Percentiles rank a stretch among this genome's conserved stretches.
These are phyloP conservation scores for Physaria fendleri DNA, from an alignment of 345 rosid genomes.

Conservation along the genomic window DNA sequence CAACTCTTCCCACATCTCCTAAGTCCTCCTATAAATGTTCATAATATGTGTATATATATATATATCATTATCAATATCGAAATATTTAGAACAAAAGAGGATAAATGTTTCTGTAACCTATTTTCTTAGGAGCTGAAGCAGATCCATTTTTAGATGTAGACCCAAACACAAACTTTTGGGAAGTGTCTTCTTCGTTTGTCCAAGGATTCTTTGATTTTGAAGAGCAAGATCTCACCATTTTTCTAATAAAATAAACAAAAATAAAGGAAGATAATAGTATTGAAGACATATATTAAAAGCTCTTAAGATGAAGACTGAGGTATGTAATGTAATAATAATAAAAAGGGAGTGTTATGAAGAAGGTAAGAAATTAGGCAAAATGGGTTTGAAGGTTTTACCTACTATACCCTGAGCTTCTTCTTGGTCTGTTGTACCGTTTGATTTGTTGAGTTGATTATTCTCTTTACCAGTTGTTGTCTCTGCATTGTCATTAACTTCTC, in stretches of 20 bases:
- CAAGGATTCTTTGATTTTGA: constrained; percentile 23
- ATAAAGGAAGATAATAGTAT: neutral
- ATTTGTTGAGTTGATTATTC: constrained; percentile 40
- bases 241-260: neutral
- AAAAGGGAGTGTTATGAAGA: constrained; percentile 30
- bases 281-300: neutral
- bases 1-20: constrained; percentile 76
- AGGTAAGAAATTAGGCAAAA: constrained; percentile 34
- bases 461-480: constrained; percentile 35
- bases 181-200: constrained; percentile 11
- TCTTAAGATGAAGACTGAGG: constrained; percentile 9
- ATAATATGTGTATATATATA: neutral
- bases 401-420: constrained; percentile 54
- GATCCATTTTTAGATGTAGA: constrained; percentile 24
- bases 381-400: constrained; percentile 38
- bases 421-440: constrained; percentile 48
- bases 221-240: constrained; percentile 32
- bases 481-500: constrained; percentile 21
- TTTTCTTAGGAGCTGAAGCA: constrained; percentile 16
- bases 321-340: constrained; percentile 11
- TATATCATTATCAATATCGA: constrained; percentile 3
- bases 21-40: constrained; percentile 45
- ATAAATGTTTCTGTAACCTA: constrained; percentile 21
- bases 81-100: neutral
- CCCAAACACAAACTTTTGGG: constrained; percentile 16